Conservation (phyloP, 106 monocot genomes). For the Posidonia australis region DNA sequence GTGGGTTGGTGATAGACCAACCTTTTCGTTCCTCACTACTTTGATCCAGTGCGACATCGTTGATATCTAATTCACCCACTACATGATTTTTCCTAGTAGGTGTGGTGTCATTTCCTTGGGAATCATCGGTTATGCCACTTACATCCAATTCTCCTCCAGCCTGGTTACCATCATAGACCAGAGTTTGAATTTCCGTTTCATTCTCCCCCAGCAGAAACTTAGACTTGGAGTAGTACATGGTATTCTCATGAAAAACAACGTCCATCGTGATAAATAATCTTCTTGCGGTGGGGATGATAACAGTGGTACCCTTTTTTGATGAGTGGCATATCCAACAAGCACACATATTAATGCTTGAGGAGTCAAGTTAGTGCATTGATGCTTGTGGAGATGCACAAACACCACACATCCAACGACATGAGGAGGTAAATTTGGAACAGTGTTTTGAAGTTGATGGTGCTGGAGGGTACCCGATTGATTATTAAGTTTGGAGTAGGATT, state of each 20-base stretch:
- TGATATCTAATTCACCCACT: too few relatives aligned
- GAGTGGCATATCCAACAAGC: conserved; percentile 1
- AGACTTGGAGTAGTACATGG: background rate
- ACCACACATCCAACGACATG: conserved; percentile 2
- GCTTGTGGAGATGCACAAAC: conserved; percentile 13
- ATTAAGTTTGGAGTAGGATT: background rate
- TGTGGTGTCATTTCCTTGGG: too few relatives aligned
- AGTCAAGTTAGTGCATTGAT: conserved; percentile 2
- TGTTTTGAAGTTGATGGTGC: background rate
- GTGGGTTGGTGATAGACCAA: too few relatives aligned
- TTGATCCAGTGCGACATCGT: too few relatives aligned
- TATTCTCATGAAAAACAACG: conserved; percentile 12
- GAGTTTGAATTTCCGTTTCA: background rate
- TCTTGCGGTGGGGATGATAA: too few relatives aligned
- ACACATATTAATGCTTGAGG: conserved; percentile 8
- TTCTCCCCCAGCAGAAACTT: background rate
- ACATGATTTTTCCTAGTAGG: too few relatives aligned
- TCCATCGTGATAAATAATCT: conserved; percentile 2
- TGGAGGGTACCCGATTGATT: too few relatives aligned
- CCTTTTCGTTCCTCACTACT: too few relatives aligned
- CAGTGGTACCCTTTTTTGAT: conserved; percentile 6
- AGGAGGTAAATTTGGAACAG: conserved; percentile 2
- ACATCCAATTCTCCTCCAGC: background rate
- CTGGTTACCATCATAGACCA: background rate
- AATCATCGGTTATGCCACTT: too few relatives aligned